Evolutionary conservation across 257 asterid genomes (phyloP).

Genomic region (Nicotiana noctiflora): DNA sequence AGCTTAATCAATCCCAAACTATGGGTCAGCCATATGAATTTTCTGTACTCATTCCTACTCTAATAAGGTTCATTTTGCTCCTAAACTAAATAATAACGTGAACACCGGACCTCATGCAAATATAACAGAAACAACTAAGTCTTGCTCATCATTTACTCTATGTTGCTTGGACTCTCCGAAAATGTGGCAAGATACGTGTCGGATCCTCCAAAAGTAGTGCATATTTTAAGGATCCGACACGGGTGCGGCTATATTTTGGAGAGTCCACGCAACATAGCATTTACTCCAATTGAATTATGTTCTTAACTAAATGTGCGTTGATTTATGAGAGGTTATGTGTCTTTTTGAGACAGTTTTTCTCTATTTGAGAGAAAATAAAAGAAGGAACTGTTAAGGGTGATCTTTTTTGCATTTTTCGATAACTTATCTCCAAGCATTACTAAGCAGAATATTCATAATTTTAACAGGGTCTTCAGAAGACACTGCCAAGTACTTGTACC

Average conservation of each 20-base stretch:
- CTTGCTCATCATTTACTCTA: background rate
- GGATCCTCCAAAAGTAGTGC: too few relatives aligned
- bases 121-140: background rate
- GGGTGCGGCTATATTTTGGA: too few relatives aligned
- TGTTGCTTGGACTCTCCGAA: too few relatives aligned
- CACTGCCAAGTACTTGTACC: conserved; percentile 51
- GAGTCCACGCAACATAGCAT: too few relatives aligned
- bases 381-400: background rate
- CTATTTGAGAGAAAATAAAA: background rate
- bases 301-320: background rate
- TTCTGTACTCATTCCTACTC: background rate
- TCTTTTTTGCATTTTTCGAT: background rate
- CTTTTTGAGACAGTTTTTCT: background rate
- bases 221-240: too few relatives aligned
- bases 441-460: background rate
- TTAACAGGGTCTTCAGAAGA: conserved; percentile 42
- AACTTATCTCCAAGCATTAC: background rate
- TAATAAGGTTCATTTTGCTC: background rate
- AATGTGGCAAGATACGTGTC: too few relatives aligned
- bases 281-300: background rate
- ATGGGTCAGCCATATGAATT: background rate
- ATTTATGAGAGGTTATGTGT: background rate
- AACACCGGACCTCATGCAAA: background rate
- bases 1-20: background rate
- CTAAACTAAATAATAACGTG: too few relatives aligned